Percentiles rank a stretch among this genome's conserved stretches.
phyloP scores from a whole-genome alignment of 768 basidiomycete species.

The Rhodocollybia butyracea region DNA sequence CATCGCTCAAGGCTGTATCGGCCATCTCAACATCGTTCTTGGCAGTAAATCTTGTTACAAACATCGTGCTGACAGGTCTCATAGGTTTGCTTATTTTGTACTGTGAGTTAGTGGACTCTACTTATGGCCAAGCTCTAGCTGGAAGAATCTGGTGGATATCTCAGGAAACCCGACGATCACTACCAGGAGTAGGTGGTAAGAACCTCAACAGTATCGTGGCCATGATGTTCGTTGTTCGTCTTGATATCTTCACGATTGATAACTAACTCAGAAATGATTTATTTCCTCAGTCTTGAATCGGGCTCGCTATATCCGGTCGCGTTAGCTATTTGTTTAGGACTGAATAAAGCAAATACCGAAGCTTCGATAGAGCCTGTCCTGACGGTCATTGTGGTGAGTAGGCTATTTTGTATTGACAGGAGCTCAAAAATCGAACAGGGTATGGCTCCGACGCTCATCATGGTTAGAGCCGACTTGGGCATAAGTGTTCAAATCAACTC shows the following conservation, averaged over 20 bases:
- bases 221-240: not conserved
- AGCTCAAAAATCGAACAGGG: not conserved
- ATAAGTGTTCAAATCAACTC: too few relatives aligned
- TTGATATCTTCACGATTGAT: not conserved
- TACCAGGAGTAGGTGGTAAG: not conserved
- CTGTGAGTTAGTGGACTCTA: too few relatives aligned
- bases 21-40: not conserved
- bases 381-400: not conserved
- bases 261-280: not conserved
- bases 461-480: not conserved
- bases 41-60: not conserved
- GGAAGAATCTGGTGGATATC: constrained; percentile 5
- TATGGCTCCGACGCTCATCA: constrained; percentile 1
- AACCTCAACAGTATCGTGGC: not conserved
- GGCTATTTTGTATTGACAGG: not conserved
- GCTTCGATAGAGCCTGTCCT: not conserved
- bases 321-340: not conserved
- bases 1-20: not conserved
- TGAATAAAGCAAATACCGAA: not conserved
- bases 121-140: not conserved
- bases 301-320: not conserved
- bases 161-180: not conserved
- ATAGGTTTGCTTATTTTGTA: not conserved
- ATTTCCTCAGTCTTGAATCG: not conserved
- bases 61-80: not conserved